A percentile compares a stretch with the other conserved stretches of the same genome.
Evolutionary conservation across 192 early-diverging fungal genomes (phyloP).

Genomic region (Coemansia sp.): DNA sequence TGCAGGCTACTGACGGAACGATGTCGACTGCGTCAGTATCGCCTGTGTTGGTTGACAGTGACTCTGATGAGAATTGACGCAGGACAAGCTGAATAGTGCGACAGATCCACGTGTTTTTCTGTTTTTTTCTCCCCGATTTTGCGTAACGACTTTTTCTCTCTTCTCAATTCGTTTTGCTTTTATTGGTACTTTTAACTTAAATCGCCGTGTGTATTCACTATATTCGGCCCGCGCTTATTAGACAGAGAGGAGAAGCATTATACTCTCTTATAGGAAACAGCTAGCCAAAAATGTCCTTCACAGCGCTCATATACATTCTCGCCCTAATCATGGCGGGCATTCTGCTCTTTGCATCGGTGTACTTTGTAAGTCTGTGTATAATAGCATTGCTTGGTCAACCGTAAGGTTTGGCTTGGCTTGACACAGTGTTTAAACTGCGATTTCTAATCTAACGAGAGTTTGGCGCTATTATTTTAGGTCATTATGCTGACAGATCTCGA

Average conservation of each 20-base stretch:
- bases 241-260: not conserved
- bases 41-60: not conserved
- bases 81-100: not conserved
- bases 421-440: not conserved
- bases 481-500: slow-evolving; percentile 84
- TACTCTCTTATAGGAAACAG: not conserved
- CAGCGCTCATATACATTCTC: slow-evolving; percentile 76
- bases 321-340: slow-evolving; percentile 88
- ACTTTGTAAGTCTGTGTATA: slow-evolving; percentile 61
- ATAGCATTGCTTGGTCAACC: no score
- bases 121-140: not conserved
- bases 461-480: slow-evolving; percentile 43
- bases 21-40: not conserved
- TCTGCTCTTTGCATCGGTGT: slow-evolving; percentile 93
- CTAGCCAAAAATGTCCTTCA: slow-evolving; percentile 35
- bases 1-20: not conserved
- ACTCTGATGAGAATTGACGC: not conserved
- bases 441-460: not conserved
- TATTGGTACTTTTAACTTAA: not conserved
- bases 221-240: not conserved
- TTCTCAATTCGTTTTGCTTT: slow-evolving; percentile 3
- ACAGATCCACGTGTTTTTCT: not conserved
- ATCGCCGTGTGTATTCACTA: not conserved
- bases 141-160: not conserved
- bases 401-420: not conserved